Evolutionary conservation across 169 alveolate species (phyloP), one percentile per base, ranked within the genome.

Genomic region (Cryptosporidium viatorum): DNA sequence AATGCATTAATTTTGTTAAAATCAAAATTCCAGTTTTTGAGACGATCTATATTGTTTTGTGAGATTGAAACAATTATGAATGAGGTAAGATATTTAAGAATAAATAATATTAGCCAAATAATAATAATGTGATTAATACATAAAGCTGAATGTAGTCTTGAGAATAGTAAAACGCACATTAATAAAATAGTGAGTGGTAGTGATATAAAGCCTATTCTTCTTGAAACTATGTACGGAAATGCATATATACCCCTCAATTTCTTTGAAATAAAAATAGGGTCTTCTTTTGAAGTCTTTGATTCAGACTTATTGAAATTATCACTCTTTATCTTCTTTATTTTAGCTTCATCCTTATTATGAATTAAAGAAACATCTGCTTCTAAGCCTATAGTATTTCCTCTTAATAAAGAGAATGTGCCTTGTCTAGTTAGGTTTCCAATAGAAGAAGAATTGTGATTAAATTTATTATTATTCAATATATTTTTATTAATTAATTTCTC

Each of bases 151-250:
- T 80, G 68, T 48, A 80, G n/a, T 26, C 75, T 59, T 65, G 73
- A 62, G 62, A 80, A 80, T 21, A 65, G 26, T 18, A 80, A 41
- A 26, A 80, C 89, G 26, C 89, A 62, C 65, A 80, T 80, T 41
- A 80, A 80, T 41, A 80, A 65, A 21, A 80, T 50, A 21, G 89
- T 80, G 14, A 80, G 62, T 16, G 89, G 89, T 62, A 80, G 31
- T 3, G 89, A 80, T 29, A 80, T 43, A 80, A 80, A 80, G n/a
- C 89, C 89, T 16, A 80, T 80, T 62, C 89, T 59, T 39, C 89
- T 80, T 5, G 89, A 59, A 26, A 65, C 68, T 26, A 80, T 80
- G n/a, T 80, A 80, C 39, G 89, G 89, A 59, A 80, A 80, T 62
- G 89, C 73, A 62, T 80, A 80, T 26, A 80, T 80, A 26, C 65